Base-by-base conservation (phyloP, 1,139 yeast species). In the Geotrichum fermentans region DNA sequence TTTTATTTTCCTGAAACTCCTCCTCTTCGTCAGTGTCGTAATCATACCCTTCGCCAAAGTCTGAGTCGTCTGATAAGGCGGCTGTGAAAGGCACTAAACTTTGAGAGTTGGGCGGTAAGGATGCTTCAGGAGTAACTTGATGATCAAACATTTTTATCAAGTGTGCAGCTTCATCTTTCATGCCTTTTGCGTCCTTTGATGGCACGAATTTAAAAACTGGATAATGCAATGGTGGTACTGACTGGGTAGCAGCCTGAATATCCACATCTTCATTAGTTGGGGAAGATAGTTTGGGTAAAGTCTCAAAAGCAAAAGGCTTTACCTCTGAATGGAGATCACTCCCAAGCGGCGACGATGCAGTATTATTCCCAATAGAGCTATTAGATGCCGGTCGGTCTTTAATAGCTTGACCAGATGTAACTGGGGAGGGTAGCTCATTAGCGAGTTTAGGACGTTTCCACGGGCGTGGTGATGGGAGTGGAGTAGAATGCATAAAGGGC, bases 21-120 rank as follows among this genome's bases (percentile, higher is more conserved):
- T 38, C 37, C 16, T 52, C 49, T 8, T 53, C 56, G 21, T 52
- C 56, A 16, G 47, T 55, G 22, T 51, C 56, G 8, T 48, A 56
- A 4, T 49, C 54, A 18, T 45, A 50, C 1, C 33, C 54, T 10
- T 48, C 58, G 21, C 45, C 55, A 6, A 33, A 54, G 14, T 38
- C 55, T 10, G 45, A 38, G 30, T 43, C 50, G 14, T 41, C 43
- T 7, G 40, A 34, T 1, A 46, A 40, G 2, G 45, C 50, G 7
- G 44, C 35, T 10, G 50, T 35, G 14, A 46, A 34, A 2, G 49
- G 49, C 4, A 46, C 39, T 14, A 40, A 36, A 18, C 35, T 29
- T 36, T 41, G 44, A 2, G 49, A 16, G 24, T 41, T 46, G 4
- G 45, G 42, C 4, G 40, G 28, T 4, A 36, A 16, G 8, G 22